Evolutionary conservation across 208 protist genomes (phyloP).

Genomic region (Porcisia deanei): DNA sequence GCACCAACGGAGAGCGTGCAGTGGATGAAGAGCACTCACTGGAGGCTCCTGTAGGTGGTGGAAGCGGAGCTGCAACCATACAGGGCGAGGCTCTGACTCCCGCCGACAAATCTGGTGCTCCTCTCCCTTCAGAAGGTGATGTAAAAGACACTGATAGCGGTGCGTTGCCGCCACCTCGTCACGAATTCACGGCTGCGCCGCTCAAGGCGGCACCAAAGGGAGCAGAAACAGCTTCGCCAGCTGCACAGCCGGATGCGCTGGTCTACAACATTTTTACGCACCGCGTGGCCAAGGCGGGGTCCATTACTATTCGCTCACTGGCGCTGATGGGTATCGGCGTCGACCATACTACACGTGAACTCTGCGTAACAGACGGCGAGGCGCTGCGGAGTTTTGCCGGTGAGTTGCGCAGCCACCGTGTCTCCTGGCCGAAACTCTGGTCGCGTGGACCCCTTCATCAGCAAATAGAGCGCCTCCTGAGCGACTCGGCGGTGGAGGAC

Average conservation of each 20-base stretch:
- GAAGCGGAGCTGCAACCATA: background rate
- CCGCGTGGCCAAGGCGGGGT: constrained; percentile 55
- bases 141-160: background rate
- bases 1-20: background rate
- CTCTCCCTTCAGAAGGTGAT: background rate
- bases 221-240: background rate
- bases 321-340: constrained; percentile 67
- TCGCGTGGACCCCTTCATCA: constrained; percentile 44
- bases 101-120: background rate
- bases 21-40: background rate
- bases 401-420: constrained; percentile 38
- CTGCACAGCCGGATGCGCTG: constrained; percentile 23
- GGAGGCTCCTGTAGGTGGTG: background rate
- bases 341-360: constrained; percentile 37
- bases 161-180: background rate
- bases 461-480: constrained; percentile 46
- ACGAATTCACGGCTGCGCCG: background rate
- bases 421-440: constrained; percentile 74
- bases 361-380: constrained; percentile 44
- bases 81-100: background rate
- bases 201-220: background rate
- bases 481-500: constrained; percentile 24
- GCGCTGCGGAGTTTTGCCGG: constrained; percentile 43
- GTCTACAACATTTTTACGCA: constrained; percentile 89
- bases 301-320: constrained; percentile 49